Evolutionary conservation across 371 early-diverging fungal genomes (phyloP).

Genomic region (Mortierella sp.): DNA sequence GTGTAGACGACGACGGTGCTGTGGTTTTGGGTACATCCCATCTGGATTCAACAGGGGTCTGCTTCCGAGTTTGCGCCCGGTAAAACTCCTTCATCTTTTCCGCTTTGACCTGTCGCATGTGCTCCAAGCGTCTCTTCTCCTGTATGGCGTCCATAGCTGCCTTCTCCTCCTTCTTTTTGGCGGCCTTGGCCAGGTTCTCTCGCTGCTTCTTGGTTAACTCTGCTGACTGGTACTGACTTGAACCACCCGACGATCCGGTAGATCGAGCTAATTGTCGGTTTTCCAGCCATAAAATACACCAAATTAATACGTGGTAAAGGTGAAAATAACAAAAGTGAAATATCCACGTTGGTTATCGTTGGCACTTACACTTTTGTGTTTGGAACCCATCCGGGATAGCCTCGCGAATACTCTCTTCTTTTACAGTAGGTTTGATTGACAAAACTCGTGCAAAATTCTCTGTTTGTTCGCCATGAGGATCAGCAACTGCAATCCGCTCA

Average conservation of each 20-base stretch:
- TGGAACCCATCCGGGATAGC: slow-evolving; percentile 49
- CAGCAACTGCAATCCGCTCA: slow-evolving; percentile 35
- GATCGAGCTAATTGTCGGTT: slow-evolving; percentile 25
- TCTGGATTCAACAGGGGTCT: slow-evolving; percentile 29
- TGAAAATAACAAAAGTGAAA: not conserved
- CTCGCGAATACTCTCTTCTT: slow-evolving; percentile 42
- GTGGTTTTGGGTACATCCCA: slow-evolving; percentile 31
- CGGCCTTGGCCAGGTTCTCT: slow-evolving; percentile 51
- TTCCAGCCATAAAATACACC: not conserved
- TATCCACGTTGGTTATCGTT: not conserved
- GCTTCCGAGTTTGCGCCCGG: slow-evolving; percentile 36
- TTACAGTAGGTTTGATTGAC: slow-evolving; percentile 50
- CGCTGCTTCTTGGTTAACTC: slow-evolving; percentile 54
- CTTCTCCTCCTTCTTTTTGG: slow-evolving; percentile 52
- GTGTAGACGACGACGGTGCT: slow-evolving; percentile 21
- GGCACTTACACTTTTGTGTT: slow-evolving; percentile 42
- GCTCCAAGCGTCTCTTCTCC: slow-evolving; percentile 42
- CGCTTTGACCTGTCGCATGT: slow-evolving; percentile 48
- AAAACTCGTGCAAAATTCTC: slow-evolving; percentile 41
- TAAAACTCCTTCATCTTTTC: slow-evolving; percentile 57
- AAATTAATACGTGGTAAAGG: no score
- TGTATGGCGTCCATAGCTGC: slow-evolving; percentile 43
- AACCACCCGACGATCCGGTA: slow-evolving; percentile 20
- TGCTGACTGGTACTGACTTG: slow-evolving; percentile 27
- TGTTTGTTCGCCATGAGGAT: slow-evolving; percentile 49